Conservation (phyloP, 2,329 filamentous ascomycete genomes). For the Hymenoscyphus albidus region DNA sequence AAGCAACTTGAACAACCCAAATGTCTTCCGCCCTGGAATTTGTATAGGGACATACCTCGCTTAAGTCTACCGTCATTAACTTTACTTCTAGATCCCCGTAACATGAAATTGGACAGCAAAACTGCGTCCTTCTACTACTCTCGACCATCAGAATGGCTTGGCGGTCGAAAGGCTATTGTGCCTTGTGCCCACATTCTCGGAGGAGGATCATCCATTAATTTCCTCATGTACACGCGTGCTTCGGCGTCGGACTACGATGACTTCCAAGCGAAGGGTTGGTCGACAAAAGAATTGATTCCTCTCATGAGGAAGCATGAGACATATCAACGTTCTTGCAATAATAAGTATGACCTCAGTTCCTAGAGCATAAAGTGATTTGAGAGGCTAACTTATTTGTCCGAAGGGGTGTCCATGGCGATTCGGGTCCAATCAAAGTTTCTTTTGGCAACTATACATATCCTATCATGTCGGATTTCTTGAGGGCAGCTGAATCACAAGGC, state of each 20-base stretch:
- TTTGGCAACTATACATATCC: constrained; percentile 66
- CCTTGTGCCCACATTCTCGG: constrained; percentile 51
- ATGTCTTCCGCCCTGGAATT: constrained; percentile 49
- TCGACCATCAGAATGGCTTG: constrained; percentile 49
- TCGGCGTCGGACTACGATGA: constrained; percentile 48
- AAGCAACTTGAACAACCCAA: constrained; percentile 49
- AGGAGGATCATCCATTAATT: constrained; percentile 59
- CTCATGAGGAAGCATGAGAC: constrained; percentile 57
- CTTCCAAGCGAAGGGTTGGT: constrained; percentile 53
- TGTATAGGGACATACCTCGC: constrained; percentile 44
- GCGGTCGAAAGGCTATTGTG: constrained; percentile 49
- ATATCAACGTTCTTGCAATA: constrained; percentile 51
- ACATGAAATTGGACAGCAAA: constrained; percentile 44
- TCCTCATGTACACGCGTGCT: constrained; percentile 50
- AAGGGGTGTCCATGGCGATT: constrained; percentile 68
- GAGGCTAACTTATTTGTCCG: not conserved
- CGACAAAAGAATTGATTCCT: constrained; percentile 49
- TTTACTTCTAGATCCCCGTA: constrained; percentile 25
- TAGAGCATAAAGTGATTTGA: not conserved
- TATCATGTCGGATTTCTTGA: constrained; percentile 76
- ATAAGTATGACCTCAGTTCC: constrained; percentile 40
- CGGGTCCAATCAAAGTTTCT: constrained; percentile 65
- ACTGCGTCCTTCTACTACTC: constrained; percentile 72
- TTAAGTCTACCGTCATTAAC: constrained; percentile 33
- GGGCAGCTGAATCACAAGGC: constrained; percentile 67